A percentile compares a stretch with the other conserved stretches of the same genome.
These are phyloP conservation scores for Choricystis sp. DNA, from an alignment of 139 green algal species.

Conservation along the genomic window DNA sequence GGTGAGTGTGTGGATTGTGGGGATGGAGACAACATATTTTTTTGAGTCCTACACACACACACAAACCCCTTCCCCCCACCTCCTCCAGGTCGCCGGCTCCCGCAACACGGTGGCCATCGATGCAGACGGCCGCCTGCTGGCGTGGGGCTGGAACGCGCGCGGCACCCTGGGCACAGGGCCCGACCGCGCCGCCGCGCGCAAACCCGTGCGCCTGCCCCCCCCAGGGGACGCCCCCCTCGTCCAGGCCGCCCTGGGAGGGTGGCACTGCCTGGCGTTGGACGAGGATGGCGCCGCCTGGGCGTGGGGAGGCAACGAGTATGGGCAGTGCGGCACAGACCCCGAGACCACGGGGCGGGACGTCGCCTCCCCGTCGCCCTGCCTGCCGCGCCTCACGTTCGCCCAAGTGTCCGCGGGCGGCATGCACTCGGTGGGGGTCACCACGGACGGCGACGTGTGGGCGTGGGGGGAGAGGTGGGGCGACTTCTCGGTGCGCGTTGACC, in stretches of 20 bases:
- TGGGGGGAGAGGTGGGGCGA: constrained; percentile 74
- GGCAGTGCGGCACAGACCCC: constrained; percentile 48
- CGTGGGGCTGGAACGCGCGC: constrained; percentile 73
- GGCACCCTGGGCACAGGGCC: constrained; percentile 66
- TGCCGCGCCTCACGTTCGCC: constrained; percentile 78
- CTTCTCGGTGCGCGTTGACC: constrained; percentile 44
- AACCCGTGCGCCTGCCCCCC: constrained; percentile 39
- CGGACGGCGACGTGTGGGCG: constrained; percentile 25
- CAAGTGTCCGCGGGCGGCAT: constrained; percentile 47
- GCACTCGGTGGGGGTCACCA: constrained; percentile 14
- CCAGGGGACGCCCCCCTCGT: constrained; percentile 41
- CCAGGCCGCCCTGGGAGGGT: constrained; percentile 77
- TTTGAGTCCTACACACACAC: too few relatives aligned
- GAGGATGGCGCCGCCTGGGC: constrained; percentile 23
- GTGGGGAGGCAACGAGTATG: constrained; percentile 86
- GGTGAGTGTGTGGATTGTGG: too few relatives aligned
- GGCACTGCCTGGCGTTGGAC: constrained; percentile 71
- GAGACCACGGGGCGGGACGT: constrained; percentile 30
- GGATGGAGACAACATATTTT: too few relatives aligned
- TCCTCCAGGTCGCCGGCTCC: constrained; percentile 39
- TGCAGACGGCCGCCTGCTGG: constrained; percentile 39
- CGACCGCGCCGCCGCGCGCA: constrained; percentile 32
- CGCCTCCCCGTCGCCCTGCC: constrained; percentile 23
- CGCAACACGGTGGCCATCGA: constrained; percentile 60
- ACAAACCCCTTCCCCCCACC: too few relatives aligned